Evolutionary conservation across 176 grass and related monocot genomes (phyloP), one percentile per base, ranked within the genome.

Genomic region (Raddia distichophylla): DNA sequence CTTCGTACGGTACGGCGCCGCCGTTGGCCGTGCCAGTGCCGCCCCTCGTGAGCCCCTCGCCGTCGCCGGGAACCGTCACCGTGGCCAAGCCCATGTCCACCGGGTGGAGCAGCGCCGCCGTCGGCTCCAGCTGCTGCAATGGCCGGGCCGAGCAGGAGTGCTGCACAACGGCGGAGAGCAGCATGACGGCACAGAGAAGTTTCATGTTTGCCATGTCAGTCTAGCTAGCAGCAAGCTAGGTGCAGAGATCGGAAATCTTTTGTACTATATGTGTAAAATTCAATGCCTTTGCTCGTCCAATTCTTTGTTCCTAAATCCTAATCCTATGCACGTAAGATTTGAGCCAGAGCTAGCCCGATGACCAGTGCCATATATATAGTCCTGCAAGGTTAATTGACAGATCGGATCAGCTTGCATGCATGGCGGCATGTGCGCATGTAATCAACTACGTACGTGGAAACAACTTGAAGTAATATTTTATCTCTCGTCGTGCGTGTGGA

Each of bases 111-210:
- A 18, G 66, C 43, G 8, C 43, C 18, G 45, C 33, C 5, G 32
- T 52, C 22, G 33, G 34, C 15, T 35, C 1, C 37, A 40, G 37
- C 37, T 40, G 37, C 19, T 33, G 55, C 40, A 76, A 2, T 37
- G n/a, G 35, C 73, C 73, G 73, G 2, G 72, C 72, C 2, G 35
- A 19, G 10, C 16, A 32, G 15, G 16, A 35, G 20, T 13, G 6
- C 72, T 60, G 55, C 73, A 76, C n/a, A 6, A 45, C 56, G 19
- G 56, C 53, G 53, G 16, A 61, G 56, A 60, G n/a, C 74, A 76
- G 40, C 42, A 76, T 6, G 1, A 60, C 6, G 37, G 12, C 34
- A 14, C 72, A 74, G 52, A 13, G 20, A 1, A 74, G 52, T 8
- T 40, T 10, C 52, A 57, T 6, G 43, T 45, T 45, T 14, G 45